These are phyloP conservation scores for Colletotrichum cordylinicola DNA, from an alignment of 2,329 filamentous ascomycete genomes.

Conservation along the genomic window DNA sequence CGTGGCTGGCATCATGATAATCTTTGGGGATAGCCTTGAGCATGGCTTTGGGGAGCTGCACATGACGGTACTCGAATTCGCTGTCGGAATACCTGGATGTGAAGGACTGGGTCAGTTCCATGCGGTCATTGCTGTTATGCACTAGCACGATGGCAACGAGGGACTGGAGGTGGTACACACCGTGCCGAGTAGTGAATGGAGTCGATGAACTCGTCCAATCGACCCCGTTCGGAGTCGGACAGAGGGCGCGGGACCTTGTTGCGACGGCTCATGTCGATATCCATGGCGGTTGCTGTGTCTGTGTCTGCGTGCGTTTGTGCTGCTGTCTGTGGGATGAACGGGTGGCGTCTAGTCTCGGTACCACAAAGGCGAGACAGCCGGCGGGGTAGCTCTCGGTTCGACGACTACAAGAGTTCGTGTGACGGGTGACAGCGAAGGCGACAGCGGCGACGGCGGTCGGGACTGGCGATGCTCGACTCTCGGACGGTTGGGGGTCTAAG, in stretches of 20 bases:
- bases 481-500: not conserved
- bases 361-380: slow-evolving; percentile 9
- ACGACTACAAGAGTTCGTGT: not conserved
- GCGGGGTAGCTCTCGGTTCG: not conserved
- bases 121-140: not conserved
- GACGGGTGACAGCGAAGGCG: not conserved
- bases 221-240: slow-evolving; percentile 79
- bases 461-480: slow-evolving; percentile 1
- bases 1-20: slow-evolving; percentile 87
- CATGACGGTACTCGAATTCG: slow-evolving; percentile 95
- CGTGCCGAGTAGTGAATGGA: slow-evolving; percentile 94
- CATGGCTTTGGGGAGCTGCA: slow-evolving; percentile 98
- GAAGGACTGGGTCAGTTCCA: not conserved
- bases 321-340: slow-evolving; percentile 2
- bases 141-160: not conserved
- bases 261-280: slow-evolving; percentile 82
- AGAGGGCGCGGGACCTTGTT: slow-evolving; percentile 86
- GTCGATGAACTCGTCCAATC: slow-evolving; percentile 90
- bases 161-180: slow-evolving; percentile 51
- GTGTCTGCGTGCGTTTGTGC: not conserved
- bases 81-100: slow-evolving; percentile 82
- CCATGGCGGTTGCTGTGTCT: slow-evolving; percentile 33
- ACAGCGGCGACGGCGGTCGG: not conserved
- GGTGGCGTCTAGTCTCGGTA: slow-evolving; percentile 17
- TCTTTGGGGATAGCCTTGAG: slow-evolving; percentile 95